Evolutionary conservation across 2,329 filamentous ascomycete genomes (phyloP), one percentile per base, ranked within the genome.

Genomic region (Talaromyces sp.): DNA sequence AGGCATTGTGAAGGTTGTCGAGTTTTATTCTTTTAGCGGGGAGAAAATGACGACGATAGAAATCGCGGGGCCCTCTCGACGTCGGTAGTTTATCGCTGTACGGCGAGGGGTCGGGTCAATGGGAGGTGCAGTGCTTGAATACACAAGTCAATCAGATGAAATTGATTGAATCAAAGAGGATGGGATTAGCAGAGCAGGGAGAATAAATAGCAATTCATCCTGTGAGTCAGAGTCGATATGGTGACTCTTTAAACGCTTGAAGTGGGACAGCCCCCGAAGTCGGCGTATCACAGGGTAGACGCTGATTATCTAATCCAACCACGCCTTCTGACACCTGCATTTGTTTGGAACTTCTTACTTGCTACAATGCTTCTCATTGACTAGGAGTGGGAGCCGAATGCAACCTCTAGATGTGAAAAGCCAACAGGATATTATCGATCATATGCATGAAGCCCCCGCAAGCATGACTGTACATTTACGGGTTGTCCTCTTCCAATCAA

Each of bases 1-100:
- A 59, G 76, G 76, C 76, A 78, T 78, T 67, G 56, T 71, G 69
- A 68, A 57, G 68, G 66, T 70, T 71, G 58, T 35, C 24, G 65
- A 60, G 24, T 24, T 60, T 27, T 57, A 43, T 24, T 60, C 47
- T 27, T 62, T 66, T 64, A 68, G 69, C 58, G 71, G 69, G 59
- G 60, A 62, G 47, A 65, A 57, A 54, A 63, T 65, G 70, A 70
- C 68, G 69, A 70, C 27, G 31, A 60, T 66, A 68, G 49, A 66
- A 65, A 39, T 31, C n/a, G 35, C 16, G 16, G 47, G 62, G 63
- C 45, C 35, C 31, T 62, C 49, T 62, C 60, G 60, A 54, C 47
- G 50, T 56, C 31, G 50, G 37, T 56, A 56, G 31, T 31, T 14
- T 56, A 56, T 56, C 52, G 47, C 14, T 52, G 10, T 41, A 16